These are phyloP conservation scores for Nicotiana paniculata DNA, from an alignment of 257 asterid species.

Conservation along the genomic window DNA sequence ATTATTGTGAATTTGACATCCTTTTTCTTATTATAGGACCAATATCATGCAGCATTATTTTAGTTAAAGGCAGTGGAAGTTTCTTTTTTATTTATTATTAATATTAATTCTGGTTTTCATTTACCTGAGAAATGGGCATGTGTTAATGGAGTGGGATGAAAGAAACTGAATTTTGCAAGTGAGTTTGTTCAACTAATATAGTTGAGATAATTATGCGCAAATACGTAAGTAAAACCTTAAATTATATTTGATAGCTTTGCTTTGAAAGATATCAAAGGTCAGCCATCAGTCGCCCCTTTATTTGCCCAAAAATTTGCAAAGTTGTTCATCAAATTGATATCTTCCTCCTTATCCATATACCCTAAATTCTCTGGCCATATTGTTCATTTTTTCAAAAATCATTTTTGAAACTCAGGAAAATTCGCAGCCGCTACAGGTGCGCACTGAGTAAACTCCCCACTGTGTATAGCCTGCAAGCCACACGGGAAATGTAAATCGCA, in stretches of 20 bases:
- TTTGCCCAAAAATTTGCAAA: slow-evolving; percentile 22
- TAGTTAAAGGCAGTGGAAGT: neutral
- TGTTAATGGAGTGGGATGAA: neutral
- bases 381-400: neutral
- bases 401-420: no score
- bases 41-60: neutral
- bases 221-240: slow-evolving; percentile 17
- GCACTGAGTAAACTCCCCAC: no score
- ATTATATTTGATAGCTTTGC: neutral
- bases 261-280: neutral
- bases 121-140: neutral
- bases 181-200: slow-evolving; percentile 55
- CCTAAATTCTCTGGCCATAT: neutral
- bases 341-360: slow-evolving; percentile 7
- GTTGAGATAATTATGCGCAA: slow-evolving; percentile 1
- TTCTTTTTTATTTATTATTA: neutral
- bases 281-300: slow-evolving; percentile 12
- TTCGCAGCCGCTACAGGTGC: no score
- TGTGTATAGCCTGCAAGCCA: no score
- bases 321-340: slow-evolving; percentile 30
- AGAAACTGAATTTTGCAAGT: neutral
- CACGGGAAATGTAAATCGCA: no score
- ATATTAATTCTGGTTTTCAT: neutral
- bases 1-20: neutral
- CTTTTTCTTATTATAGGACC: neutral